These are phyloP conservation scores for Cytospora piceae DNA, from an alignment of 2,329 filamentous ascomycete species.

Conservation along the genomic window DNA sequence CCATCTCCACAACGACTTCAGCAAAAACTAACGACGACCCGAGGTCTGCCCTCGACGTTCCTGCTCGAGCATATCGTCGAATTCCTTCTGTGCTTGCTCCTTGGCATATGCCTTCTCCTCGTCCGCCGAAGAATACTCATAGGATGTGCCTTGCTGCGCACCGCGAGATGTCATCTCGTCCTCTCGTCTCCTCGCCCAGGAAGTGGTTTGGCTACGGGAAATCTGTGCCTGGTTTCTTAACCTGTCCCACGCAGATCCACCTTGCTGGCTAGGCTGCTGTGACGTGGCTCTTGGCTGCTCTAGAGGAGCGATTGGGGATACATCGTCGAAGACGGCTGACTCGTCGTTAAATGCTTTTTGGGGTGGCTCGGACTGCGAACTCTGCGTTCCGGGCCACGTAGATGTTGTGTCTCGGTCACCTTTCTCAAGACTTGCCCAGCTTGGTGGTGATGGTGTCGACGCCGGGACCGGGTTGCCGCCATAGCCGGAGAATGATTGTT, in stretches of 20 bases:
- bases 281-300: constrained; percentile 9
- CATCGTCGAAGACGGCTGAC: constrained; percentile 29
- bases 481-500: constrained; percentile 1
- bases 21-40: background rate
- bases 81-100: constrained; percentile 54
- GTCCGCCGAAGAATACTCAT: constrained; percentile 43
- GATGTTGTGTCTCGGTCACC: constrained; percentile 11
- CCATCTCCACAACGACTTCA: background rate
- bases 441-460: constrained; percentile 3
- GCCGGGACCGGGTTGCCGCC: background rate
- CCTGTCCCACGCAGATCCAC: constrained; percentile 31
- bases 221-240: constrained; percentile 25
- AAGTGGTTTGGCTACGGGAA: constrained; percentile 3
- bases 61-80: constrained; percentile 52
- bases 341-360: constrained; percentile 11
- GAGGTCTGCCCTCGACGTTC: constrained; percentile 38
- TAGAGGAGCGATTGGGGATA: constrained; percentile 26
- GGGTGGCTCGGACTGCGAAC: constrained; percentile 5
- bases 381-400: constrained; percentile 16
- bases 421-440: constrained; percentile 20
- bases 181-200: constrained; percentile 29
- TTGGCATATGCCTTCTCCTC: constrained; percentile 45
- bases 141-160: constrained; percentile 33
- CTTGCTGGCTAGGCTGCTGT: constrained; percentile 3
- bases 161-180: constrained; percentile 33